Base-by-base conservation (phyloP, 805 yeast species). In the Candida caryicola region DNA sequence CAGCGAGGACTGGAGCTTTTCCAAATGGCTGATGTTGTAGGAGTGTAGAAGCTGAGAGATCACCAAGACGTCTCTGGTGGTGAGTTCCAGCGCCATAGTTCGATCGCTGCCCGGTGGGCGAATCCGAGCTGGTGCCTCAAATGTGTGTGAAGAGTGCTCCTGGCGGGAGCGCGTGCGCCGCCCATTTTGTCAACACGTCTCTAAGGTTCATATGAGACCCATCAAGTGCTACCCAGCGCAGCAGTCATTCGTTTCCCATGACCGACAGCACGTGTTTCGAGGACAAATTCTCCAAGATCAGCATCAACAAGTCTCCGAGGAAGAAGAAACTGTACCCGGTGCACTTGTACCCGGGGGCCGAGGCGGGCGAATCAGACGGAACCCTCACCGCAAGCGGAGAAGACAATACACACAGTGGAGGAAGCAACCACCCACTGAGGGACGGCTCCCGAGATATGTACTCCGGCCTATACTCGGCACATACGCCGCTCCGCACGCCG, bases 1-100 rank as follows among this genome's bases (percentile, higher is more conserved):
- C 7, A 47, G 33, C 8, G 45, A 17, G 1, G 35, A 26, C 46
- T 21, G 31, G 15, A 47, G 31, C 33, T 36, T 41, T 4, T 47
- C 52, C 1, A 60, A 58, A n/a, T 54, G 52, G 15, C 59, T 50
- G 15, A 64, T 49, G 2, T 58, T 61, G 31, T 57, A 54, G 2
- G 56, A 53, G 36, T 69, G 72, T 5, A 69, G 53, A 5, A 69
- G 49, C 48, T 69, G 74, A 1, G 66, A 47, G 12, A 68, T 39
- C 16, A 69, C 55, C 18, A 69, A 59, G 8, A 65, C 49, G 40
- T 66, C 72, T 36, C 67, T 46, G 34, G 51, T 51, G 21, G 25
- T 21, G 25, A 21, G 25, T 21, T 21, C 25, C 25, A 21, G 25
- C 7, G 25, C 25, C 25, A 21, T 21, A 10, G 9, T 21, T 7